Percentiles rank a stretch among this genome's conserved stretches.
Evolutionary conservation across 768 basidiomycete species (phyloP).

Genomic region (Trametes cingulata): DNA sequence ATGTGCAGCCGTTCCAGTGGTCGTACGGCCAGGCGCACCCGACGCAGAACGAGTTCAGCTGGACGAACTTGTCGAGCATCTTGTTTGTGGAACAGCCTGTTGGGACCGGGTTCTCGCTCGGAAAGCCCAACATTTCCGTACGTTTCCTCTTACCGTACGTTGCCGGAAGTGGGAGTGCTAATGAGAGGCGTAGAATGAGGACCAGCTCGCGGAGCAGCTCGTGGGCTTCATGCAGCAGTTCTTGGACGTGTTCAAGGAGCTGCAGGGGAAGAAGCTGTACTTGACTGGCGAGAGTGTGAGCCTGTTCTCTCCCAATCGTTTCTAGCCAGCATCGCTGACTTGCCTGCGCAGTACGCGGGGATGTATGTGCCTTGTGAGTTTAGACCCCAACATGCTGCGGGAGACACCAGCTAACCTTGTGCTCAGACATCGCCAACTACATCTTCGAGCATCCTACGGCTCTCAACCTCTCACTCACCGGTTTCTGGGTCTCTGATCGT

Average conservation of each 20-base stretch:
- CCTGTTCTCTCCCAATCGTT: background rate
- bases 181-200: slow-evolving; percentile 40
- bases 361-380: slow-evolving; percentile 61
- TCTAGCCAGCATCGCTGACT: background rate
- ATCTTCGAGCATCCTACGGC: slow-evolving; percentile 59
- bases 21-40: slow-evolving; percentile 61
- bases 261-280: slow-evolving; percentile 73
- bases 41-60: slow-evolving; percentile 65
- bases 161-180: background rate
- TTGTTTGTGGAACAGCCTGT: slow-evolving; percentile 81
- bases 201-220: slow-evolving; percentile 56
- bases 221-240: slow-evolving; percentile 74
- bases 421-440: slow-evolving; percentile 69
- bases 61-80: slow-evolving; percentile 78
- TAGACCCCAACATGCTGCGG: no score
- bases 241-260: slow-evolving; percentile 68
- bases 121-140: slow-evolving; percentile 55
- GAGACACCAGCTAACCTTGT: background rate
- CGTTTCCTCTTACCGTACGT: background rate
- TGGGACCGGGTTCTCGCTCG: slow-evolving; percentile 77
- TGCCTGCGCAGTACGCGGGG: slow-evolving; percentile 60
- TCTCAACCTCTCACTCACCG: slow-evolving; percentile 61
- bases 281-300: slow-evolving; percentile 75
- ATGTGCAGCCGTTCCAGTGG: slow-evolving; percentile 65
- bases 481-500: slow-evolving; percentile 77